Evolutionary conservation across 306 rosid species (phyloP).

Genomic region (Vigna mungo): DNA sequence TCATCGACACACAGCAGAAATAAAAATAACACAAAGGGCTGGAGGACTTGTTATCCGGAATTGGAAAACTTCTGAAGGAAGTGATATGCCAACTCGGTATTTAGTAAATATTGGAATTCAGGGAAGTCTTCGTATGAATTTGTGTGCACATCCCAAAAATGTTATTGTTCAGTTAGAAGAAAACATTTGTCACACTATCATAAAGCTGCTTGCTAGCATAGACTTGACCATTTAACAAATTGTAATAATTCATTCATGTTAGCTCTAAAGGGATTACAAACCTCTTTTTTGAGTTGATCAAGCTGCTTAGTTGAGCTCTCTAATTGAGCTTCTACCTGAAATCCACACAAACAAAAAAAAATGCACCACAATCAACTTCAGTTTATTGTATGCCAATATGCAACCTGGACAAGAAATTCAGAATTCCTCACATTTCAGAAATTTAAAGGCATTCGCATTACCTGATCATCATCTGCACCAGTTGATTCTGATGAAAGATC

Average conservation of each 20-base stretch:
- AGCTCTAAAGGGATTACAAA: constrained; percentile 47
- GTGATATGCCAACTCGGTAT: constrained; percentile 27
- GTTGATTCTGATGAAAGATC: constrained; percentile 65
- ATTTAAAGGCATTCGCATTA: constrained; percentile 40
- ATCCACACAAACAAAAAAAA: constrained; percentile 32
- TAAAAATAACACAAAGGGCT: constrained; percentile 29
- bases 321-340: constrained; percentile 69
- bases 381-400: constrained; percentile 24
- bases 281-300: constrained; percentile 78
- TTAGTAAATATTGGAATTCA: constrained; percentile 4
- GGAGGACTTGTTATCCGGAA: constrained; percentile 5
- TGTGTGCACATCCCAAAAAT: constrained; percentile 11
- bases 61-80: constrained; percentile 17
- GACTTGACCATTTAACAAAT: neutral
- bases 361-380: constrained; percentile 10
- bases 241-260: constrained; percentile 32
- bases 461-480: constrained; percentile 58
- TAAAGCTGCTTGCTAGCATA: constrained; percentile 14
- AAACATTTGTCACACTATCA: constrained; percentile 33
- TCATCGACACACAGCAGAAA: constrained; percentile 32
- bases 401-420: constrained; percentile 41
- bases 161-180: constrained; percentile 19
- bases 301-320: constrained; percentile 63
- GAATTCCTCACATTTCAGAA: constrained; percentile 48
- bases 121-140: constrained; percentile 23